A percentile compares a stretch with the other conserved stretches of the same genome.
phyloP scores from a whole-genome alignment of 2,329 filamentous ascomycete species.

The Mollisia scopiformis region DNA sequence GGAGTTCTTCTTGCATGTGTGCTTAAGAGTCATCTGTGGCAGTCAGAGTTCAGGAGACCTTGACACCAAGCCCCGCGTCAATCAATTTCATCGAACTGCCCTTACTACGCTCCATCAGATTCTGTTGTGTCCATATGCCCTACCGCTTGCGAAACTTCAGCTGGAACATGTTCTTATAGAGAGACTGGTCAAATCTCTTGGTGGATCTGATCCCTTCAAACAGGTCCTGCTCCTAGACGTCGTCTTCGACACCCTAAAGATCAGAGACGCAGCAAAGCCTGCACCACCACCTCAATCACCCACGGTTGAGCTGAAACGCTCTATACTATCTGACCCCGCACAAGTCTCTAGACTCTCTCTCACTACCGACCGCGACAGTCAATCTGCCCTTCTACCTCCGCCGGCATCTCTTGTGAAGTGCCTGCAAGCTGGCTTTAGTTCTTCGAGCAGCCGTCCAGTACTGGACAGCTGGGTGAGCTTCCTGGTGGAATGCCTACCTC shows the following conservation, averaged over 20 bases:
- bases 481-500: constrained; percentile 78
- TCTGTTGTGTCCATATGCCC: constrained; percentile 64
- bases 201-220: constrained; percentile 66
- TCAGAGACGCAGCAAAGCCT: constrained; percentile 50
- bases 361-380: constrained; percentile 45
- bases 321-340: constrained; percentile 31
- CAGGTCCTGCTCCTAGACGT: constrained; percentile 80
- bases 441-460: constrained; percentile 71
- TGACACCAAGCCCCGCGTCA: constrained; percentile 52
- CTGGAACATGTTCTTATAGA: constrained; percentile 74
- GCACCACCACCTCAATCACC: constrained; percentile 27
- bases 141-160: constrained; percentile 61
- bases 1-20: constrained; percentile 68
- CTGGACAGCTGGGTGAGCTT: constrained; percentile 93
- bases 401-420: constrained; percentile 79
- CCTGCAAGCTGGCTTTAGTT: constrained; percentile 79
- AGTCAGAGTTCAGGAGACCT: constrained; percentile 40
- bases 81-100: constrained; percentile 71
- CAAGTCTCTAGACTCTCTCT: constrained; percentile 48
- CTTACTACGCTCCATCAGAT: constrained; percentile 73
- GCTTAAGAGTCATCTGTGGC: constrained; percentile 62
- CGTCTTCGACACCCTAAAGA: constrained; percentile 73
- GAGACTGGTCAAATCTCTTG: constrained; percentile 63
- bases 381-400: constrained; percentile 53
- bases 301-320: constrained; percentile 30